A percentile compares a stretch with the other conserved stretches of the same genome.
Conservation (phyloP, 208 protist species). For the Leishmania martiniquensis region DNA sequence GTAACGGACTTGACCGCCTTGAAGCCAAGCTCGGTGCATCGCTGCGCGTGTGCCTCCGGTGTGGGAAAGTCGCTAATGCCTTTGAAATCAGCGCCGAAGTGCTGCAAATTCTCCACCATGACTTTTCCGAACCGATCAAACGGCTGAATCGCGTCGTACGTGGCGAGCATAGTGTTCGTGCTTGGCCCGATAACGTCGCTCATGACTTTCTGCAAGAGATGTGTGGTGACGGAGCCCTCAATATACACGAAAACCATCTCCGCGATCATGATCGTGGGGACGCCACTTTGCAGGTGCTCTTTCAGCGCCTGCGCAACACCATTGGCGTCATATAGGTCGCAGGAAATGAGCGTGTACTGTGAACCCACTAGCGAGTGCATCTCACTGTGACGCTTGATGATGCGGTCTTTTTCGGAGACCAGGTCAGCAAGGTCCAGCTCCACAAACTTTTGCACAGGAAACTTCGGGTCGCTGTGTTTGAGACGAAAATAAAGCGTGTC, state of each 20-base stretch:
- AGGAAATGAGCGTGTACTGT: constrained; percentile 64
- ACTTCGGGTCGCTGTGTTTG: constrained; percentile 50
- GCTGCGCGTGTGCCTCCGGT: constrained; percentile 64
- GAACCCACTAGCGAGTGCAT: constrained; percentile 37
- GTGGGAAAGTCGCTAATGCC: constrained; percentile 82
- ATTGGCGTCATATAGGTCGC: constrained; percentile 63
- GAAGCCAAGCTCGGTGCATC: constrained; percentile 74
- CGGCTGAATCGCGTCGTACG: constrained; percentile 88
- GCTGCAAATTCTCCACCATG: constrained; percentile 84
- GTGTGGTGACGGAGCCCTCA: constrained; percentile 63
- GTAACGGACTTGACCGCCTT: constrained; percentile 57
- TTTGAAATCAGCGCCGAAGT: constrained; percentile 63
- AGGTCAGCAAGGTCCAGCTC: constrained; percentile 88
- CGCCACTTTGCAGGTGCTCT: constrained; percentile 36
- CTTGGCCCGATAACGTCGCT: constrained; percentile 48
- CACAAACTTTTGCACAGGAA: constrained; percentile 67
- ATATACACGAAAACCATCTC: constrained; percentile 94
- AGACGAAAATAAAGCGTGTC: constrained; percentile 93
- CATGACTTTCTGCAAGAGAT: constrained; percentile 59
- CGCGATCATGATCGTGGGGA: constrained; percentile 83
- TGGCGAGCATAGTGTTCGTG: constrained; percentile 63
- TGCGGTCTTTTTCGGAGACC: constrained; percentile 67
- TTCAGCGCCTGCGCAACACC: constrained; percentile 53
- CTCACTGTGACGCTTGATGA: constrained; percentile 55
- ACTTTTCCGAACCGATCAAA: constrained; percentile 88